Percentiles rank a stretch among this genome's conserved stretches.
These are phyloP conservation scores for Cladosporium sp. DNA, from an alignment of 2,329 filamentous ascomycete genomes.

Conservation along the genomic window DNA sequence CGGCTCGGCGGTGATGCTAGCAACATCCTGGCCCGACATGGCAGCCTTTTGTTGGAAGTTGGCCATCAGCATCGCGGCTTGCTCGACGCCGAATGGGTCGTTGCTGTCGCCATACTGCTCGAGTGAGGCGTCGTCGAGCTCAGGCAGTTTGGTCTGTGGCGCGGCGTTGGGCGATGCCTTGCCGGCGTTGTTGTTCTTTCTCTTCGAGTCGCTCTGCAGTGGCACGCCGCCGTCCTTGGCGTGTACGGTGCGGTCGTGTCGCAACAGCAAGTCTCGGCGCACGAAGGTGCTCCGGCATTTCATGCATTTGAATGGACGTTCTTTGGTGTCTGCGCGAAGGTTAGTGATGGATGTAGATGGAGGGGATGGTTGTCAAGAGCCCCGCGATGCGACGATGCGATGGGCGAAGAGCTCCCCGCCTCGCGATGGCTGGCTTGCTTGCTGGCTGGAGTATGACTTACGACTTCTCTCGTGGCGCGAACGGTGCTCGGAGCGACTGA, in stretches of 20 bases:
- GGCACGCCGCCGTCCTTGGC: slow-evolving; percentile 96
- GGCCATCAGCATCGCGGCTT: slow-evolving; percentile 96
- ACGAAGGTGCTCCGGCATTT: slow-evolving; percentile 99
- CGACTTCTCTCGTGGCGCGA: slow-evolving; percentile 96
- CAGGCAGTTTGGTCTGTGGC: slow-evolving; percentile 65
- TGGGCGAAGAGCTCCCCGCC: slow-evolving; percentile 20
- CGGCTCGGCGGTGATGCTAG: slow-evolving; percentile 57
- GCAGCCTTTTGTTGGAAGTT: slow-evolving; percentile 92
- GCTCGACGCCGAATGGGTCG: slow-evolving; percentile 94
- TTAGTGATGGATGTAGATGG: slow-evolving; percentile 14
- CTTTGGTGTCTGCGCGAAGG: slow-evolving; percentile 78
- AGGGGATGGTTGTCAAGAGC: slow-evolving; percentile 12
- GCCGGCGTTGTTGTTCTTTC: slow-evolving; percentile 52
- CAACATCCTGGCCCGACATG: slow-evolving; percentile 66
- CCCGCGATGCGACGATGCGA: slow-evolving; percentile 30
- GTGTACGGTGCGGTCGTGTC: slow-evolving; percentile 97
- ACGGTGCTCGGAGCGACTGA: slow-evolving; percentile 94
- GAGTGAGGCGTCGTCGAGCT: slow-evolving; percentile 81
- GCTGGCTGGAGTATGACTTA: slow-evolving; percentile 59
- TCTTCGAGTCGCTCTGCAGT: slow-evolving; percentile 90
- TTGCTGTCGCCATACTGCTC: slow-evolving; percentile 91
- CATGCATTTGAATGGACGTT: slow-evolving; percentile 96
- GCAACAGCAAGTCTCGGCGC: slow-evolving; percentile 89
- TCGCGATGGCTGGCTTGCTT: slow-evolving; percentile 16
- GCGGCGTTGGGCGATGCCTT: slow-evolving; percentile 55